phyloP scores from a whole-genome alignment of 2,329 filamentous ascomycete genomes.

The Teratosphaeria epicoccoides region DNA sequence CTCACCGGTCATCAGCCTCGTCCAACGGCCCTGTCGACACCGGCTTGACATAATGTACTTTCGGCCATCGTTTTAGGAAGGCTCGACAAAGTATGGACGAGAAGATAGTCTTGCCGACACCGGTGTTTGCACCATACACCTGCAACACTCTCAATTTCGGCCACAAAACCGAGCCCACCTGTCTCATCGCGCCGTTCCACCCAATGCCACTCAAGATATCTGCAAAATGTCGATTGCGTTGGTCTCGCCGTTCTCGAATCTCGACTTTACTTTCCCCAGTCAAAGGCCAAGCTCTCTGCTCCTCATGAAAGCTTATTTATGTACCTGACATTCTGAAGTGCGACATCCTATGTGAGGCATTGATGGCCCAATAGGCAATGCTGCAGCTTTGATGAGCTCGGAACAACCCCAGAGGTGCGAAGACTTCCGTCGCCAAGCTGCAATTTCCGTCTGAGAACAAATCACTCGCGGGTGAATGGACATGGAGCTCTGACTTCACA shows the following conservation, averaged over 20 bases:
- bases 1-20: constrained; percentile 61
- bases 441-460: background rate
- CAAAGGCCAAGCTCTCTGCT: background rate
- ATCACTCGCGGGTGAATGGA: too few relatives aligned
- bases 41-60: constrained; percentile 63
- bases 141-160: constrained; percentile 59
- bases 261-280: background rate
- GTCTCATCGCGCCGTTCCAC: constrained; percentile 28
- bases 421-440: background rate
- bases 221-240: background rate
- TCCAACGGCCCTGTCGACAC: constrained; percentile 63
- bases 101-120: constrained; percentile 75
- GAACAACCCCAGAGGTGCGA: background rate
- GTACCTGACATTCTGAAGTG: background rate
- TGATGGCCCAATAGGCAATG: background rate
- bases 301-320: background rate
- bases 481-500: constrained; percentile 1
- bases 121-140: constrained; percentile 73
- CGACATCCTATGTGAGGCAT: background rate
- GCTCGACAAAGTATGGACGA: constrained; percentile 61
- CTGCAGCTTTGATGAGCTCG: too few relatives aligned
- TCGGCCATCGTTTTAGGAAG: constrained; percentile 40
- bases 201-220: background rate
- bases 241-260: background rate
- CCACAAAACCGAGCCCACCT: constrained; percentile 54